A percentile compares a stretch with the other conserved stretches of the same genome.
Conservation (phyloP, 75 land plant genomes). For the Picea sitchensis region DNA sequence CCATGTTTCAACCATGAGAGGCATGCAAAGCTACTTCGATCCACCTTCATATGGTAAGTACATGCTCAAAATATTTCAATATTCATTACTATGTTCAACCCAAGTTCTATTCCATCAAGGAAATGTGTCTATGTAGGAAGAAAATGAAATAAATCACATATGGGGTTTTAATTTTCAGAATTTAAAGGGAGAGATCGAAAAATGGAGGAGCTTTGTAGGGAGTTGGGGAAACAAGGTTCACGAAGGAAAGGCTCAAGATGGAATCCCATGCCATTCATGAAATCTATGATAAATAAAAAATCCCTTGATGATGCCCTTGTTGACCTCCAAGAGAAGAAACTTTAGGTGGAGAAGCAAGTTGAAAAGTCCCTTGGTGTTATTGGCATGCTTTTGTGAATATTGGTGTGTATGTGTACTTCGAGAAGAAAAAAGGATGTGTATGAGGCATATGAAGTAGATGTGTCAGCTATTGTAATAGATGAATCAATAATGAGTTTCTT, state of each 20-base stretch:
- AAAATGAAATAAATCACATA: too few species aligned
- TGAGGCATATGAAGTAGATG: too few species aligned
- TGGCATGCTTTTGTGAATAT: too few species aligned
- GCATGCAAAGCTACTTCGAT: neutral
- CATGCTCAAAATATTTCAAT: neutral
- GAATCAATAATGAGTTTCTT: too few species aligned
- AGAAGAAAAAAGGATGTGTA: too few species aligned
- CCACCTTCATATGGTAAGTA: neutral
- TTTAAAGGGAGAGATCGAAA: neutral
- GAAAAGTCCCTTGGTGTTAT: too few species aligned
- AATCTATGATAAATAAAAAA: constrained; percentile 21
- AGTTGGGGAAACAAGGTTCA: constrained; percentile 39
- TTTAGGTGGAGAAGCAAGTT: constrained; percentile 24
- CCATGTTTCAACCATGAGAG: neutral
- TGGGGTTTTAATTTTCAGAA: too few species aligned
- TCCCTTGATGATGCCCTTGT: constrained; percentile 18
- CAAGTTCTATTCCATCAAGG: too few species aligned
- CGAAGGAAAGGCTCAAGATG: constrained; percentile 25
- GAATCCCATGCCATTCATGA: constrained; percentile 17
- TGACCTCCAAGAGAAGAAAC: constrained; percentile 18
- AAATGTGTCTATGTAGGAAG: too few species aligned
- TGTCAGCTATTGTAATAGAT: too few species aligned
- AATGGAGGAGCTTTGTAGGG: constrained; percentile 29
- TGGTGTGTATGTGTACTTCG: too few species aligned
- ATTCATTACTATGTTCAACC: too few species aligned